A percentile compares a stretch with the other conserved stretches of the same genome.
phyloP scores from a whole-genome alignment of 2,329 filamentous ascomycete species.

The Cercospora zeae-maydis region DNA sequence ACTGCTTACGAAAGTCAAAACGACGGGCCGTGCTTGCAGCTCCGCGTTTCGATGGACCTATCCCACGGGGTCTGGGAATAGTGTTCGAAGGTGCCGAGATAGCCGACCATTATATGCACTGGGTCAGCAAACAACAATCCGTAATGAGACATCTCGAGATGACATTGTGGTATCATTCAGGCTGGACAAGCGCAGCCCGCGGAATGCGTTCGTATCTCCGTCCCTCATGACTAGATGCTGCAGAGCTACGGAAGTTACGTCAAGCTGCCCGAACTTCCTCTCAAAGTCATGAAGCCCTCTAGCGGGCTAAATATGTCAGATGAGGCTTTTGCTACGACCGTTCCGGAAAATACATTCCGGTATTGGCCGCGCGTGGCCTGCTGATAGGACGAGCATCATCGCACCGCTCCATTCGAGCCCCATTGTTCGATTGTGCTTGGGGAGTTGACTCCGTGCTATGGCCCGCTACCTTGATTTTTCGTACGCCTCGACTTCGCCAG shows the following conservation, averaged over 20 bases:
- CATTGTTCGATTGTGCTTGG: background rate
- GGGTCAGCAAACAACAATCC: constrained; percentile 2
- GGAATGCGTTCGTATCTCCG: constrained; percentile 1
- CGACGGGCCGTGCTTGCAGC: background rate
- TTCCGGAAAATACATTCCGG: background rate
- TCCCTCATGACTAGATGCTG: background rate
- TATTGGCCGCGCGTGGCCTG: constrained; percentile 1
- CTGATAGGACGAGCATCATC: constrained; percentile 1
- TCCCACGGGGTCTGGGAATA: constrained; percentile 2
- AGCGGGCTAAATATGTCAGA: background rate
- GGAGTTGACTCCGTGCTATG: constrained; percentile 2
- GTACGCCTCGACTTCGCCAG: background rate
- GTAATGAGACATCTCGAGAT: background rate
- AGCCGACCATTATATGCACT: background rate
- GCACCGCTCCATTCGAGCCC: background rate
- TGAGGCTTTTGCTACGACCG: background rate
- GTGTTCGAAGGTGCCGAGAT: constrained; percentile 1
- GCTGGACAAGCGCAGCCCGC: background rate
- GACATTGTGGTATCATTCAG: background rate
- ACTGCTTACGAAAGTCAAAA: background rate
- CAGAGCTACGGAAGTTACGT: background rate
- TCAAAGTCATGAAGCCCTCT: background rate
- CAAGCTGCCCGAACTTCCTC: background rate
- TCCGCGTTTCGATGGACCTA: background rate
- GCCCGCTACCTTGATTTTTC: background rate